Evolutionary conservation across 805 yeast species (phyloP).

Genomic region (Candida ponderosae): DNA sequence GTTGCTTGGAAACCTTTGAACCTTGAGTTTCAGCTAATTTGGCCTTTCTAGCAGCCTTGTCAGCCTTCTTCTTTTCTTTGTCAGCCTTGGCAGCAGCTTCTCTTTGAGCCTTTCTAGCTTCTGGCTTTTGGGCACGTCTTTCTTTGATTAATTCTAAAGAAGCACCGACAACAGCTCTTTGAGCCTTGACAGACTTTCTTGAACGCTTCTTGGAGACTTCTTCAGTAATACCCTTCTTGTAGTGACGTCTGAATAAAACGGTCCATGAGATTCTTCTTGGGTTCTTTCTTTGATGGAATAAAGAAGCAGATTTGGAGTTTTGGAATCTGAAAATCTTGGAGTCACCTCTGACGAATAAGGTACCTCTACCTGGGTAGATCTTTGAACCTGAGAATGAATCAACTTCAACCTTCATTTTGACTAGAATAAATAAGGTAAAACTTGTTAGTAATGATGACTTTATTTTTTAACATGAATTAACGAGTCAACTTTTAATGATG

Average conservation of each 20-base stretch:
- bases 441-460: background rate
- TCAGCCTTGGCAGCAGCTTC: constrained; percentile 78
- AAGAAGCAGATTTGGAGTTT: constrained; percentile 93
- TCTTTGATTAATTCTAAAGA: constrained; percentile 96
- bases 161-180: constrained; percentile 99
- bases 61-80: constrained; percentile 87
- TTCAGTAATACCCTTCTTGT: constrained; percentile 99
- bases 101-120: constrained; percentile 97
- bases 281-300: constrained; percentile 99
- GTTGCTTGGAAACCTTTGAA: constrained; percentile 85
- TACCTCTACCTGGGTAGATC: constrained; percentile 99
- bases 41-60: constrained; percentile 93
- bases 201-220: constrained; percentile 95
- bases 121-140: constrained; percentile 94
- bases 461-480: background rate
- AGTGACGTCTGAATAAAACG: constrained; percentile 98
- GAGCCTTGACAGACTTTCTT: constrained; percentile 96
- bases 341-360: constrained; percentile 98
- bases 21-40: constrained; percentile 71
- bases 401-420: constrained; percentile 95
- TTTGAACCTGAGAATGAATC: constrained; percentile 99
- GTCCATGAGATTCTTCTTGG: constrained; percentile 99
- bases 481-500: too few relatives aligned
- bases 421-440: background rate
- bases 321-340: constrained; percentile 99